Base-by-base conservation (phyloP, 2,329 filamentous ascomycete species). In the Stachybotrys elegans region DNA sequence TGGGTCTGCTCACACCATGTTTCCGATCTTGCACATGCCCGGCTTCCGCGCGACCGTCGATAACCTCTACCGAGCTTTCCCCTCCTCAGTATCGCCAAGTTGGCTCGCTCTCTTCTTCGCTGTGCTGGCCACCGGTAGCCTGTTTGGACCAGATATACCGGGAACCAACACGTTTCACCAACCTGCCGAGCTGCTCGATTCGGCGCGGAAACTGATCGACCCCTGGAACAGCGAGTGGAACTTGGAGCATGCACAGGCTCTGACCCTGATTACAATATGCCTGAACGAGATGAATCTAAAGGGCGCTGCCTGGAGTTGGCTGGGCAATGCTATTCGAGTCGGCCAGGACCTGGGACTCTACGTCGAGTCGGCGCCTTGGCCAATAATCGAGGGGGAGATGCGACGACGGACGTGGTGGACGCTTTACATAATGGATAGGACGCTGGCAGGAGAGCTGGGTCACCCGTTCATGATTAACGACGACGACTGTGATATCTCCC, bases 361-460 rank as follows among this genome's bases (percentile, higher is more conserved):
- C 56, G 71, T 79, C 6, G 88, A 95, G 55, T 79, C 80, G 2
- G 84, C 84, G 1, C 76, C 83, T 1, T 89, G 84, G 75, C 77
- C 86, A 3, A 74, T 82, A 1, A 71, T 95, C 13, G 90, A 95
- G 56, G 79, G 79, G 11, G 92, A 97, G 64, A 90, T 92, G 81
- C 81, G 91, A 43, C 81, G 87, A 48, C 78, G 91, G 44, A 80
- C 93, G 3, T 98, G 92, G 92, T 98, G 93, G 90, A 82, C 88
- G 13, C 80, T 95, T 45, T 97, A 97, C 65, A 81, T 89, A 36
- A 82, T 91, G 69, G 93, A 98, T 67, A 81, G 90, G 49, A 77
- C 87, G 21, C 70, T 94, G 40, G 83, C 89, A 0, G 71, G 95
- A 12, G 91, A 95, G 59, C 74, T 90, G 25, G 87, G 88, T 8